These are phyloP conservation scores for Arachis hypogaea DNA, from an alignment of 306 rosid genomes.

Conservation along the genomic window DNA sequence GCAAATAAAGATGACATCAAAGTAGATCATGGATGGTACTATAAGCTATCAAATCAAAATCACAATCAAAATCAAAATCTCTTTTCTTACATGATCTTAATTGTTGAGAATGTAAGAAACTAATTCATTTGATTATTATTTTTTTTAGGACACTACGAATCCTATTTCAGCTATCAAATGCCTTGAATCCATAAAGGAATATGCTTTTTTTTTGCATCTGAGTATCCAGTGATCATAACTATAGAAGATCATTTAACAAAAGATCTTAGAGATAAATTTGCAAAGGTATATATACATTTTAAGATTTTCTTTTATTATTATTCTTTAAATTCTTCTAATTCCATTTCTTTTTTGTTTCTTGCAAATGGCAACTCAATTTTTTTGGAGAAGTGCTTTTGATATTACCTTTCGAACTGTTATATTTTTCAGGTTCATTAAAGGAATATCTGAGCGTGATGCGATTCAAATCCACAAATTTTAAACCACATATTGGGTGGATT, in stretches of 20 bases:
- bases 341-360: constrained; percentile 24
- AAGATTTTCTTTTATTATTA: background rate
- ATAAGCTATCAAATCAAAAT: background rate
- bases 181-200: constrained; percentile 69
- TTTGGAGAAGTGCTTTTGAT: constrained; percentile 74
- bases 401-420: background rate
- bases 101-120: background rate
- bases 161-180: constrained; percentile 80
- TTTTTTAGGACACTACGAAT: constrained; percentile 75
- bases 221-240: constrained; percentile 86
- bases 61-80: background rate
- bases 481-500: constrained; percentile 89
- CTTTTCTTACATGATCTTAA: constrained; percentile 7
- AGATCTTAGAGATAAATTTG: constrained; percentile 78
- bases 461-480: constrained; percentile 76
- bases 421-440: constrained; percentile 73
- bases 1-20: constrained; percentile 67
- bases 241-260: constrained; percentile 91
- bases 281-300: constrained; percentile 50
- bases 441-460: constrained; percentile 81
- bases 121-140: background rate
- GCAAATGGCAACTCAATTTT: constrained; percentile 68
- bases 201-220: constrained; percentile 73
- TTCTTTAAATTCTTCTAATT: constrained; percentile 16
- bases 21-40: constrained; percentile 93